Evolutionary conservation across 2,329 filamentous ascomycete genomes (phyloP).

Genomic region (Paradendryphiella salina): DNA sequence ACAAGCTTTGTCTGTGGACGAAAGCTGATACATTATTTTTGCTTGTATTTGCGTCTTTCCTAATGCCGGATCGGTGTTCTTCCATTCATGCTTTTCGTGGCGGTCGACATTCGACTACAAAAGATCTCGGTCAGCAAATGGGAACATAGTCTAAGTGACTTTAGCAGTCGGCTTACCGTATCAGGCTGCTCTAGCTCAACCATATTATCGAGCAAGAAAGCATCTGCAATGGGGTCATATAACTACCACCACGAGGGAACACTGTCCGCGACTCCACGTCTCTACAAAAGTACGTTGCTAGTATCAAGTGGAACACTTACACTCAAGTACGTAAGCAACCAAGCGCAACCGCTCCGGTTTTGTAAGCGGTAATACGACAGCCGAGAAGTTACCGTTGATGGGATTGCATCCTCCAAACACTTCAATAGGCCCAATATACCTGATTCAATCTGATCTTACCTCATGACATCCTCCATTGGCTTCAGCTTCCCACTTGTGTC

Average conservation of each 20-base stretch:
- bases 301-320: not conserved
- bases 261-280: too few relatives aligned
- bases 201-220: not conserved
- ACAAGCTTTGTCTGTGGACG: not conserved
- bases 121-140: not conserved
- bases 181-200: not conserved
- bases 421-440: not conserved
- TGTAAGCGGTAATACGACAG: not conserved
- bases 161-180: not conserved
- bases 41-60: not conserved
- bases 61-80: not conserved
- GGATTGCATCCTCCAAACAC: slow-evolving; percentile 1
- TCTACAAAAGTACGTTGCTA: not conserved
- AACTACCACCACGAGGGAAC: not conserved
- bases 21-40: not conserved
- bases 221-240: not conserved
- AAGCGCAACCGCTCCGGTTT: not conserved
- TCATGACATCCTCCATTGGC: not conserved
- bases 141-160: not conserved
- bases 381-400: not conserved
- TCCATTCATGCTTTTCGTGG: not conserved
- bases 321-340: not conserved
- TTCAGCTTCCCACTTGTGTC: not conserved
- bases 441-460: slow-evolving; percentile 2
- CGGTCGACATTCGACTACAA: not conserved